These are phyloP conservation scores for Endoconidiophora polonica DNA, from an alignment of 2,329 filamentous ascomycete species.

Conservation along the genomic window DNA sequence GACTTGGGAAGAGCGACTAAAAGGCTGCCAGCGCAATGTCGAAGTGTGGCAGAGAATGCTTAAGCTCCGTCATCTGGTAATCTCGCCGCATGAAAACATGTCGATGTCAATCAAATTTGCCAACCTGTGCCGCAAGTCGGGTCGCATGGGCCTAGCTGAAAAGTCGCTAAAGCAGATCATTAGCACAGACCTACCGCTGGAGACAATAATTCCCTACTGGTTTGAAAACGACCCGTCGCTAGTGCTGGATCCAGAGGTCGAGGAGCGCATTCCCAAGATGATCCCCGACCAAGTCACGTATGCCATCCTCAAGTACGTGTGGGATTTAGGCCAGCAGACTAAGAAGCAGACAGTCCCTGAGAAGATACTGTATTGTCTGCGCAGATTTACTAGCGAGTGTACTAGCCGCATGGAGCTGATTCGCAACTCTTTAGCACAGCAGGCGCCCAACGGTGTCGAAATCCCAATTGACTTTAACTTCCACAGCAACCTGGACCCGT, in stretches of 20 bases:
- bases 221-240: constrained; percentile 21
- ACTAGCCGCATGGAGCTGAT: constrained; percentile 37
- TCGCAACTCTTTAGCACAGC: constrained; percentile 31
- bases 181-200: constrained; percentile 47
- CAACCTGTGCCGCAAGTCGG: constrained; percentile 92
- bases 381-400: constrained; percentile 43
- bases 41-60: constrained; percentile 99
- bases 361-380: constrained; percentile 41
- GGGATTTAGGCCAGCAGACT: constrained; percentile 59
- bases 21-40: constrained; percentile 90
- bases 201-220: constrained; percentile 45
- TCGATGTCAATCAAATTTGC: constrained; percentile 99
- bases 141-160: constrained; percentile 84
- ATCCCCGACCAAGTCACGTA: constrained; percentile 71
- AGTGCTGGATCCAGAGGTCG: constrained; percentile 14
- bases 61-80: constrained; percentile 80
- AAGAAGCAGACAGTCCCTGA: constrained; percentile 30
- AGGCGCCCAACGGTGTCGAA: constrained; percentile 29
- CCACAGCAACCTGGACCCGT: constrained; percentile 29
- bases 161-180: constrained; percentile 89
- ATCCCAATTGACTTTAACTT: constrained; percentile 32
- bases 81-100: constrained; percentile 81
- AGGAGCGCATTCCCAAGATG: constrained; percentile 21
- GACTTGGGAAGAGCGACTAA: constrained; percentile 90
- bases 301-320: constrained; percentile 93